These are phyloP conservation scores for Leccinum broughii DNA, from an alignment of 768 basidiomycete species.

Conservation along the genomic window DNA sequence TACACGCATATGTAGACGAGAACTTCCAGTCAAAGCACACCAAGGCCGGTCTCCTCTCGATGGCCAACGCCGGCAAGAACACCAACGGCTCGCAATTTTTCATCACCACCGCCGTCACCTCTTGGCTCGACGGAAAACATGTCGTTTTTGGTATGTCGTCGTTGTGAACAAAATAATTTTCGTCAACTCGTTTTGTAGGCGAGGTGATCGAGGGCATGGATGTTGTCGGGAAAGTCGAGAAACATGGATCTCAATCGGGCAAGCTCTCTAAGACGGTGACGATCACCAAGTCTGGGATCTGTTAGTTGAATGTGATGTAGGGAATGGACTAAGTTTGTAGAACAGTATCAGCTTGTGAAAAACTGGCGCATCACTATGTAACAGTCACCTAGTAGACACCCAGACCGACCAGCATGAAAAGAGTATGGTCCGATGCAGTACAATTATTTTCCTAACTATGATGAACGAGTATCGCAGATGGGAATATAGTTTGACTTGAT, in stretches of 20 bases:
- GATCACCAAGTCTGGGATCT: slow-evolving; percentile 1
- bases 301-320: not conserved
- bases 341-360: not conserved
- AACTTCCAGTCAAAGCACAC: slow-evolving; percentile 79
- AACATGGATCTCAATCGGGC: not conserved
- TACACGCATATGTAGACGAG: slow-evolving; percentile 58
- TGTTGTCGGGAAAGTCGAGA: slow-evolving; percentile 5
- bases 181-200: not conserved
- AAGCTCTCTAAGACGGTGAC: not conserved
- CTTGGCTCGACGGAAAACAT: slow-evolving; percentile 81
- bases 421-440: not conserved
- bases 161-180: not conserved
- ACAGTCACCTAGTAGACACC: not conserved
- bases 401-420: not conserved
- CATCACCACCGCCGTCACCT: slow-evolving; percentile 77
- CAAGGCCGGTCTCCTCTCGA: slow-evolving; percentile 65
- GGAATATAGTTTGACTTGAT: too few relatives aligned
- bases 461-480: not conserved
- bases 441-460: not conserved
- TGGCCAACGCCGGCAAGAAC: slow-evolving; percentile 79
- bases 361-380: not conserved
- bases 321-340: not conserved
- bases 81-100: slow-evolving; percentile 92
- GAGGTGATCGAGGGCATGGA: slow-evolving; percentile 3
- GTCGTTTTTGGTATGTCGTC: slow-evolving; percentile 74